Conservation (phyloP, 129 eudicot genomes). For the Centrapalus pauciflorus region DNA sequence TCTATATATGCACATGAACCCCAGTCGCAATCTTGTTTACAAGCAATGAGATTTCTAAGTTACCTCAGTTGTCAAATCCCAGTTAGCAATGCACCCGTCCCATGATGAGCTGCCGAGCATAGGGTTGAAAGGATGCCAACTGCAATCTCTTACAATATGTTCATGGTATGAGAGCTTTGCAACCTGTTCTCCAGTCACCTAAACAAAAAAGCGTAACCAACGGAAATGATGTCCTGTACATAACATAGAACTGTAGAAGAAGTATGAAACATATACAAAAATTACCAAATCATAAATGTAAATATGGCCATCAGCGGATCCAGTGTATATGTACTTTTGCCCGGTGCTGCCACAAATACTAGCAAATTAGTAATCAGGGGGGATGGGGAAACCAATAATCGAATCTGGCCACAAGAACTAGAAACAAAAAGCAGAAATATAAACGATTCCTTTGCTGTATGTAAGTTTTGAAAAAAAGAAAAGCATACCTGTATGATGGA, state of each 20-base stretch:
- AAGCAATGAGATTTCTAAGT: too few species aligned
- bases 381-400: too few species aligned
- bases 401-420: too few species aligned
- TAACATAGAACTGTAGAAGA: background rate
- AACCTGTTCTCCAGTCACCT: constrained; percentile 62
- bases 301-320: constrained; percentile 69
- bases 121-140: constrained; percentile 85
- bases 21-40: background rate
- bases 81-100: constrained; percentile 68
- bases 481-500: constrained; percentile 60
- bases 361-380: background rate
- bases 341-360: constrained; percentile 66
- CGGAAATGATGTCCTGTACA: background rate
- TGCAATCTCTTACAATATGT: constrained; percentile 75
- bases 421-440: too few species aligned
- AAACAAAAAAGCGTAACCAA: background rate
- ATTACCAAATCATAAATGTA: constrained; percentile 84
- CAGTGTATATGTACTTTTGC: constrained; percentile 92
- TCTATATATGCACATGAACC: background rate
- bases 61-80: constrained; percentile 60
- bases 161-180: constrained; percentile 61
- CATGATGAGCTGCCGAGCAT: constrained; percentile 79
- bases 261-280: too few species aligned
- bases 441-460: too few species aligned
- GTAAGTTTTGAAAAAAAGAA: background rate